Evolutionary conservation across 768 basidiomycete genomes (phyloP), one percentile per base, ranked within the genome.

Genomic region (Mycena alexandri): DNA sequence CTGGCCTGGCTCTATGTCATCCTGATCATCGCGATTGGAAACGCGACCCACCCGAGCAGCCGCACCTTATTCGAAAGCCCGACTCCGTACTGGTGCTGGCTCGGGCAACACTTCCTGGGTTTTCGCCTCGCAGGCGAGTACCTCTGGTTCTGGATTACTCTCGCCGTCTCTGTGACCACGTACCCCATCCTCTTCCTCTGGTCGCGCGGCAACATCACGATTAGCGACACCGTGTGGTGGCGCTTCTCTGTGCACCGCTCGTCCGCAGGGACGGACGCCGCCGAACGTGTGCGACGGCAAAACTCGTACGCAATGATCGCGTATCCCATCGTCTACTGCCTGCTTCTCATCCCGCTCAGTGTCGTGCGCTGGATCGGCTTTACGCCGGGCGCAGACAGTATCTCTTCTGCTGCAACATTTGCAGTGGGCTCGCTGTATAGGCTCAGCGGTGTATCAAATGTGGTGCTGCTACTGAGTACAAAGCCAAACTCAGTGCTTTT

Each of bases 81-180:
- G 2, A 79, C 81, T 17, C 82, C 82, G 74, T 80, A 79, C 62
- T 83, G 83, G 83, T 85, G 84, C 68, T 84, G 83, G 83, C 79
- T 85, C 59, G 75, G 78, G 41, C 46, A 73, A 7, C 41, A 72
- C 13, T 80, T 75, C 70, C 33, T 72, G 1, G 65, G 66, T 3
- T 75, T 79, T 65, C 76, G 79, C n/a, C 74, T 84, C 17, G 77
- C 65, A 51, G 83, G 81, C 1, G 83, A 84, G 71, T 85, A 85
- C 59, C 24, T 82, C 19, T 85, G 84, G 84, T 75, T 84, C 44
- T 84, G 84, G 84, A 51, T 81, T 36, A 76, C 83, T 6, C 73
- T 84, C 10, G 68, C 72, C 36, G 63, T 79, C 44, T 82, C 82
- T 6, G 58, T 76, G 21, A 17, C 79, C 4, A 61, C 76, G 2